phyloP scores from a whole-genome alignment of 495 filamentous ascomycete genomes.

The Hypoxylon trugodes region DNA sequence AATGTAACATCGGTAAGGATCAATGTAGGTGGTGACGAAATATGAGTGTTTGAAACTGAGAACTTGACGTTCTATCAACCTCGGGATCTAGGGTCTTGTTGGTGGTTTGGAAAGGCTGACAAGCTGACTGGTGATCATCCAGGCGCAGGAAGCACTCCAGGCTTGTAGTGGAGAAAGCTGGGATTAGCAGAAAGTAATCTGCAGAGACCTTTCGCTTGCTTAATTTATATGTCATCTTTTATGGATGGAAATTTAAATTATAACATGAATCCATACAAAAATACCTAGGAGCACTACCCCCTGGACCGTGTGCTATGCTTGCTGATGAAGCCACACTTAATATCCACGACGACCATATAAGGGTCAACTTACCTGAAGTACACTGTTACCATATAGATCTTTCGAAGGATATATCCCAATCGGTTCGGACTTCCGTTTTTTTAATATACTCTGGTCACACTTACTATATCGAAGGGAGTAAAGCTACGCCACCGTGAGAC shows the following conservation, averaged over 20 bases:
- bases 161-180: neutral
- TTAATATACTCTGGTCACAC: neutral
- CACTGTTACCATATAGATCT: neutral
- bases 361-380: neutral
- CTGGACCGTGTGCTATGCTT: too few relatives aligned
- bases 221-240: neutral
- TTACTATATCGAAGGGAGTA: neutral
- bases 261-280: too few relatives aligned
- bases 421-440: neutral
- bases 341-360: neutral
- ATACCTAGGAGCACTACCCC: too few relatives aligned
- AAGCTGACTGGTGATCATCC: too few relatives aligned
- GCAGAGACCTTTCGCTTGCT: conserved; percentile 1
- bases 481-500: too few relatives aligned
- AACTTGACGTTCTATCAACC: too few relatives aligned
- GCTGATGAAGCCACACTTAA: too few relatives aligned
- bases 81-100: too few relatives aligned
- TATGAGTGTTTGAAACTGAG: too few relatives aligned
- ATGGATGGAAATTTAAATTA: neutral
- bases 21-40: too few relatives aligned
- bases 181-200: neutral
- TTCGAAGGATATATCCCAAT: conserved; percentile 7
- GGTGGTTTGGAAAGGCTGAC: too few relatives aligned
- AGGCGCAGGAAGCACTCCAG: neutral
- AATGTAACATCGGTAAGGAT: too few relatives aligned